Evolutionary conservation across 345 rosid genomes (phyloP).

Genomic region (Lepidium sativum): DNA sequence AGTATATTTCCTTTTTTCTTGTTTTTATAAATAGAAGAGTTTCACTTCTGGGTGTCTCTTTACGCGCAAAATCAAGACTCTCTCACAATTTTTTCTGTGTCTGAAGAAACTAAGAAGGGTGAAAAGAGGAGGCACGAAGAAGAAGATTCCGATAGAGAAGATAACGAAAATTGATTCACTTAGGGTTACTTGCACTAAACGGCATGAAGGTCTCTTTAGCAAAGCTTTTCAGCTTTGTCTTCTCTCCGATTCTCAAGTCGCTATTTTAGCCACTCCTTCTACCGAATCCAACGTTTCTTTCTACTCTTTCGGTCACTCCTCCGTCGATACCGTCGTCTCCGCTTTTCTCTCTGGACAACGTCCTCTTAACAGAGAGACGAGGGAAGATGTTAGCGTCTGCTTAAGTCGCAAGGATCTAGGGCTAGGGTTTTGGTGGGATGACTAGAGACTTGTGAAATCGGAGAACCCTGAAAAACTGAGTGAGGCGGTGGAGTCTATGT

Average conservation of each 20-base stretch:
- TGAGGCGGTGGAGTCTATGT: not conserved
- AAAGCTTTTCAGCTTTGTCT: not conserved
- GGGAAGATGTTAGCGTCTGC: not conserved
- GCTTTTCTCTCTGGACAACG: not conserved
- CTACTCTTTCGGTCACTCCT: conserved; percentile 4
- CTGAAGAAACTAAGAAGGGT: not conserved
- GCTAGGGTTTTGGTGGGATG: not conserved
- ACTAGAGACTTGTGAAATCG: not conserved
- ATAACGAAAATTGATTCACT: not conserved
- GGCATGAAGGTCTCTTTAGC: not conserved
- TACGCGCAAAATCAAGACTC: too few species aligned
- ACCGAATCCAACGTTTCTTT: not conserved
- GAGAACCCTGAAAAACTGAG: not conserved
- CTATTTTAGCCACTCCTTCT: not conserved
- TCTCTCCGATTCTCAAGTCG: not conserved
- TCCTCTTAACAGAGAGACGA: not conserved
- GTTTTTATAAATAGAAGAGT: too few species aligned
- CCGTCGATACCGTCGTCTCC: not conserved
- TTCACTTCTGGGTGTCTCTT: too few species aligned
- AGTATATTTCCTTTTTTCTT: too few species aligned
- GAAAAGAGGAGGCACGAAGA: not conserved
- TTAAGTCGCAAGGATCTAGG: not conserved
- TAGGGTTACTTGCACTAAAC: not conserved
- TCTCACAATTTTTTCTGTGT: too few species aligned
- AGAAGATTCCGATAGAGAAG: not conserved